A percentile compares a stretch with the other conserved stretches of the same genome.
Conservation (phyloP, 129 eudicot genomes). For the Scalesia atractyloides region DNA sequence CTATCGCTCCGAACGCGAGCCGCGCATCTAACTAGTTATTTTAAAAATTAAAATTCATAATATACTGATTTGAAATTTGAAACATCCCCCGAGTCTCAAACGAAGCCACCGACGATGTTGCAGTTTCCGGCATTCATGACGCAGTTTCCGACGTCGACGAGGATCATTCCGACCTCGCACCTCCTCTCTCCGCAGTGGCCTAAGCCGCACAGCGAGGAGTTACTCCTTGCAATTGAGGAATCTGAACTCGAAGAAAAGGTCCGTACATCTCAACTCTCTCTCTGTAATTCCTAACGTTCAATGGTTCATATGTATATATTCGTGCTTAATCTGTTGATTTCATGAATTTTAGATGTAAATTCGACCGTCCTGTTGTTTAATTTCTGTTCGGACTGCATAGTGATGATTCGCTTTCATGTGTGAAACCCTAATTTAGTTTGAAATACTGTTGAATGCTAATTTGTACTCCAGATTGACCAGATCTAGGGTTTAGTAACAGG, state of each 20-base stretch:
- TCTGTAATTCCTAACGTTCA: not conserved
- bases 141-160: constrained; percentile 68
- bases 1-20: too few relatives aligned
- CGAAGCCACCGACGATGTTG: constrained; percentile 41
- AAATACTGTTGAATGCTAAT: not conserved
- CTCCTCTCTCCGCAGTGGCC: constrained; percentile 74
- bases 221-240: constrained; percentile 78
- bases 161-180: constrained; percentile 66
- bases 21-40: too few relatives aligned
- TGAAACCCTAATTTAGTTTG: not conserved
- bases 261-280: not conserved
- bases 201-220: constrained; percentile 69
- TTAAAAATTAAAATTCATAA: too few relatives aligned
- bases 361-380: too few relatives aligned
- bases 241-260: constrained; percentile 82
- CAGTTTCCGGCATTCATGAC: constrained; percentile 78
- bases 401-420: too few relatives aligned
- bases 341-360: too few relatives aligned
- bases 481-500: not conserved
- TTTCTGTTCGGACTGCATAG: too few relatives aligned
- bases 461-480: constrained; percentile 13
- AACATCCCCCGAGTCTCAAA: not conserved
- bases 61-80: not conserved
- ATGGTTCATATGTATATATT: not conserved
- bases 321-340: too few relatives aligned